Evolutionary conservation across 495 filamentous ascomycete genomes (phyloP), one percentile per base, ranked within the genome.

Genomic region (Trichoderma reesei): DNA sequence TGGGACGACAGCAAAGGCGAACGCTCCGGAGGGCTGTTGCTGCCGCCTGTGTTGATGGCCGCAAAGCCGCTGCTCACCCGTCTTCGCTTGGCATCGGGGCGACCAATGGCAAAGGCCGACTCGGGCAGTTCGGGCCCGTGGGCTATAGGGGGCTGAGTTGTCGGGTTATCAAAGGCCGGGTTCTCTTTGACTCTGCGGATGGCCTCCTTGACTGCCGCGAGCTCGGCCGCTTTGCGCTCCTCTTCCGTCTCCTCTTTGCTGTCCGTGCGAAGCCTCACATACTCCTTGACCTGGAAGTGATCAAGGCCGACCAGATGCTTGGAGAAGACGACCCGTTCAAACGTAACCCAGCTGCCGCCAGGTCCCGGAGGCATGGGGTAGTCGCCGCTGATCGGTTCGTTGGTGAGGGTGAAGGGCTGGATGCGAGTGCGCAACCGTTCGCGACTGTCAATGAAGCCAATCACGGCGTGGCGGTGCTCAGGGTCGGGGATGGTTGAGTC

Each of bases 301-400:
- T 78, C 77, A 8, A 78, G 74, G 9, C 74, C 71, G 34, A 78
- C 67, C 6, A 84, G 76, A 60, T 80, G 80, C 11, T 71, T 59
- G 1, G 79, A 75, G 64, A 83, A 84, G 34, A 79, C 78, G 16
- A 83, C 74, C 62, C 78, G 71, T 56, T 81, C 76, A 41, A 83
- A 83, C 0, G 80, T 82, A 26, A 82, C 79, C 82, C 81, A 83
- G 66, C 79, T 82, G 54, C 80, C 81, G 31, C 82, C 82, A 14
- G 80, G 79, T 9, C 80, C 80, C 7, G 76, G 75, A 2, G 80
- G 80, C 56, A 81, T 68, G 33, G 77, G 78, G 42, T 73, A 80
- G 1, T 72, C 51, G 39, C 72, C 71, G 48, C 65, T 62, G 41
- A 83, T 71, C 33, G 67, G 66, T 11, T 74, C 71, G 20, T 78